A percentile compares a stretch with the other conserved stretches of the same genome.
phyloP scores from a whole-genome alignment of 768 basidiomycete species.

The Pleurotus giganteus region DNA sequence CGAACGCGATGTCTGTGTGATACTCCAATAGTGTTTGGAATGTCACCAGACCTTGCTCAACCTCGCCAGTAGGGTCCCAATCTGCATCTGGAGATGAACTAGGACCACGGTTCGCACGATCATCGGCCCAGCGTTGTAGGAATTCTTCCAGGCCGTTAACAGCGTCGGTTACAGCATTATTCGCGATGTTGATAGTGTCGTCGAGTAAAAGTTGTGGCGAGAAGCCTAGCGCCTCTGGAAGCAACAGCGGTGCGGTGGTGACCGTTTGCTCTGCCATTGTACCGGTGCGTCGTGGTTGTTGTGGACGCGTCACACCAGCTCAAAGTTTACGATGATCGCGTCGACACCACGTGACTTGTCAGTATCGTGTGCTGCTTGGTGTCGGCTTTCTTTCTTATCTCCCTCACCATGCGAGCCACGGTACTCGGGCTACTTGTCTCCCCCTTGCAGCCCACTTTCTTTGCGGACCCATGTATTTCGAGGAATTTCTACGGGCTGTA shows the following conservation, averaged over 20 bases:
- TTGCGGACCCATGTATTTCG: constrained; percentile 45
- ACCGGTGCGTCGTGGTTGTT: too few species aligned
- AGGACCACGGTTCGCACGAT: constrained; percentile 45
- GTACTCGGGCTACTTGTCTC: constrained; percentile 34
- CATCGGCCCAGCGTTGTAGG: constrained; percentile 70
- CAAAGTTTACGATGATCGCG: not conserved
- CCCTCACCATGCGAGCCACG: not conserved
- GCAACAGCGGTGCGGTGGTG: constrained; percentile 43
- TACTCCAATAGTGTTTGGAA: constrained; percentile 88
- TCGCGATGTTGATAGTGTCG: constrained; percentile 81
- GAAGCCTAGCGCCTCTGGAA: constrained; percentile 79
- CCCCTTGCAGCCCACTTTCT: constrained; percentile 40
- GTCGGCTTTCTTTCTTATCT: not conserved
- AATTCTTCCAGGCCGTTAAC: constrained; percentile 81
- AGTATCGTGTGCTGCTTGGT: not conserved
- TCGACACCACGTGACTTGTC: not conserved
- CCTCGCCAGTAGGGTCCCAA: constrained; percentile 64
- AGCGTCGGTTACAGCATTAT: constrained; percentile 74
- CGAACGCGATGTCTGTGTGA: constrained; percentile 88
- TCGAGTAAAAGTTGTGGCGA: constrained; percentile 83
- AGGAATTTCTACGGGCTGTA: constrained; percentile 56
- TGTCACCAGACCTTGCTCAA: constrained; percentile 77
- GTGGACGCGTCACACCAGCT: too few species aligned
- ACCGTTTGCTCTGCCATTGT: constrained; percentile 8
- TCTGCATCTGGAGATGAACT: constrained; percentile 23